Base-by-base conservation (phyloP, 1,284 basidiomycete genomes). In the Ustilago loliicola region DNA sequence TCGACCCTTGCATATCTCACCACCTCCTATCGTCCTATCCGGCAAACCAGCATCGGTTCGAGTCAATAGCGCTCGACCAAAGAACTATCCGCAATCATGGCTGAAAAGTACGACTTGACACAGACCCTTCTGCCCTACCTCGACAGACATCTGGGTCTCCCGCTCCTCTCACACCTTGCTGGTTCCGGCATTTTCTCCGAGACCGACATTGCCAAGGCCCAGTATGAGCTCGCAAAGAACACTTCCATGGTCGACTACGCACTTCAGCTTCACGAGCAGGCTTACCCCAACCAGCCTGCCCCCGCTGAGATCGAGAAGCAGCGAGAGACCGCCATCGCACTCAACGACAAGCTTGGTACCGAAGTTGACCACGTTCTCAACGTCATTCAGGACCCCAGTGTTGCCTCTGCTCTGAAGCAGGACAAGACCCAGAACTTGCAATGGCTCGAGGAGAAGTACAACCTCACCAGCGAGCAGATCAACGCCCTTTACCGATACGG, bases 391-490 rank as follows among this genome's bases (percentile, higher is more conserved):
- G 96, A 96, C 83, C 95, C 96, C 3, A 94, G 96, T 78, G 96
- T 98, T 38, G 96, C 88, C 30, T 87, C 86, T n/a, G 87, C 88
- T 73, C 92, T 79, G 91, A 97, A 87, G 58, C 95, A 97, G 88
- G 97, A 99, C 88, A 98, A 98, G 89, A 93, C 94, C 82, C 95
- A 96, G 89, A 98, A 98, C 87, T 86, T 98, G 87, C 92, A 93
- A 73, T 94, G 96, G 88, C 90, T 99, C 84, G 94, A 95, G 88
- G 94, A 96, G 67, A 92, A 97, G 87, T 96, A 96, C 89, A 90
- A 91, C 93, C 91, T 99, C 73, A 95, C 93, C 30, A 89, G 93
- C 66, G 95, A 97, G 72, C 94, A 98, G 91, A 97, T 99, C 87
- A 94, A 93, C 58, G 94, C 94, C 2, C 90, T 99, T 10, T 99